Evolutionary conservation across 108 stramenopile species (phyloP).

Genomic region (Pseudonitzschia multiseries): DNA sequence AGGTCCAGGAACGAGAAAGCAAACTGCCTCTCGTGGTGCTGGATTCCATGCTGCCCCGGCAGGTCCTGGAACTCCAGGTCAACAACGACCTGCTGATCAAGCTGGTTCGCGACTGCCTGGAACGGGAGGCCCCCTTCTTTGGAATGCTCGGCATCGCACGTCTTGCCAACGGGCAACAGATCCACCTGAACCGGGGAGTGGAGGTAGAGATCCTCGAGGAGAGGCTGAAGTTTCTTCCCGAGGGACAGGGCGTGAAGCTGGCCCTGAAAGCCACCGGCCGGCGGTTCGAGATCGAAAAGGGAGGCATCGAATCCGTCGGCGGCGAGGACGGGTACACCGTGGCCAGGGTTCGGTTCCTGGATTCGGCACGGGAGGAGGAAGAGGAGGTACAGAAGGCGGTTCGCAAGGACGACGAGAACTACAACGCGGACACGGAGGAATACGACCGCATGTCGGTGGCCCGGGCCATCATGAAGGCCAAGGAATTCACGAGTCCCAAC

Average conservation of each 20-base stretch:
- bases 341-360: constrained; percentile 53
- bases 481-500: constrained; percentile 58
- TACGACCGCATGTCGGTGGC: constrained; percentile 52
- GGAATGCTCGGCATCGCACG: constrained; percentile 69
- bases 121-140: constrained; percentile 51
- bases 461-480: constrained; percentile 49
- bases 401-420: neutral
- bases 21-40: constrained; percentile 63
- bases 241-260: constrained; percentile 41
- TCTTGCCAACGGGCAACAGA: constrained; percentile 37
- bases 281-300: constrained; percentile 50
- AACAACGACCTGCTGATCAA: constrained; percentile 55
- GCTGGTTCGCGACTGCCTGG: constrained; percentile 47
- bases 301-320: constrained; percentile 47
- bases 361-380: constrained; percentile 50
- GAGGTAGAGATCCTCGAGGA: constrained; percentile 62
- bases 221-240: constrained; percentile 23
- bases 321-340: constrained; percentile 57
- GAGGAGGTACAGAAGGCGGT: constrained; percentile 21
- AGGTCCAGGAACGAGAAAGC: constrained; percentile 40
- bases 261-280: constrained; percentile 42
- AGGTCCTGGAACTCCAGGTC: constrained; percentile 60
- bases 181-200: constrained; percentile 52
- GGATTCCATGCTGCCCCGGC: constrained; percentile 73
- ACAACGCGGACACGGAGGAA: neutral